Evolutionary conservation across 2,329 filamentous ascomycete species (phyloP), one percentile per base, ranked within the genome.

Genomic region (Ophiostoma tasmaniense): DNA sequence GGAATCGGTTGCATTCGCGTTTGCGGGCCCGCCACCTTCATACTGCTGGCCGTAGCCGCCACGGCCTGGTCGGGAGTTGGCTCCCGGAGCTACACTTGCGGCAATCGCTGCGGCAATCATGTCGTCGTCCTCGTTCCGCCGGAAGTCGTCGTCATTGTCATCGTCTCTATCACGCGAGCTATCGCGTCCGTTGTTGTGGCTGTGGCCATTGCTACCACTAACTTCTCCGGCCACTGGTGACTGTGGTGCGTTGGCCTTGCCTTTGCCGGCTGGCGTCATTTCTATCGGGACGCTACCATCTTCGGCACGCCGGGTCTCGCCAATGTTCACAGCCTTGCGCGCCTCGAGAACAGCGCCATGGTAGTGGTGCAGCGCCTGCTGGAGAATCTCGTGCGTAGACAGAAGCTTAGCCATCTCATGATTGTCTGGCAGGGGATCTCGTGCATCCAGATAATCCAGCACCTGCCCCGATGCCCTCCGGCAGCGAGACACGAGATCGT

Each of bases 401-500:
- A 99, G 97, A 71, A 99, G 81, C 17, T 88, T 93, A 76, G 95
- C 88, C 85, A 98, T 92, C 0, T 94, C 98, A 73, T 97, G 90
- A 75, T 97, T 94, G 77, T 98, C 95, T 0, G 94, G 93, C 0
- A 86, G 77, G 0, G 94, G 93, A 76, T 92, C 86, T 69, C 90
- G 88, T 64, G 89, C 87, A 59, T 88, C 84, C 82, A 98, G 97
- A 79, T 96, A 98, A 39, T 84, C 83, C 75, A 97, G 93, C 74
- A 98, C 88, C 75, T 90, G 92, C 68, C 89, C 85, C 67, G 91
- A 89, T 4, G 94, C 94, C 68, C 87, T 86, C 72, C 89, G 87
- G 76, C 94, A 98, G 30, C 95, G 89, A 74, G 95, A 90, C 65
- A 89, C 87, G 76, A 99, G 98, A 80, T 99, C 95, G 76, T 89